Evolutionary conservation across 2,329 filamentous ascomycete genomes (phyloP).

Genomic region (Colletotrichum higginsianum): DNA sequence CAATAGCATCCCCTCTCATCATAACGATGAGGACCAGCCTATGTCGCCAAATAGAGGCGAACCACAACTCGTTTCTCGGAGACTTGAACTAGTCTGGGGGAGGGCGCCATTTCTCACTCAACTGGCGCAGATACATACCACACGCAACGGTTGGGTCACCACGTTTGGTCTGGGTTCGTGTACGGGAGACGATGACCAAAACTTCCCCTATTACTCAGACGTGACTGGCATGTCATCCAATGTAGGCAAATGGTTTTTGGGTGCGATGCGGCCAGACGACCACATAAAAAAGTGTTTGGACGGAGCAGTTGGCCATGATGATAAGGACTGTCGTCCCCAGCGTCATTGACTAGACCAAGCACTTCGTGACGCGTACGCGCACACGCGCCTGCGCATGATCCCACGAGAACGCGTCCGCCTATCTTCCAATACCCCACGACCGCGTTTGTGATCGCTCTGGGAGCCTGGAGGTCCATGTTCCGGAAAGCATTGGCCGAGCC

Average conservation of each 20-base stretch:
- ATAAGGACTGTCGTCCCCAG: background rate
- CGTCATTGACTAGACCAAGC: background rate
- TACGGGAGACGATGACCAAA: background rate
- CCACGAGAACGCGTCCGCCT: background rate
- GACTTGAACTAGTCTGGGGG: background rate
- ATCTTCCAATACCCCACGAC: background rate
- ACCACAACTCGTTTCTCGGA: background rate
- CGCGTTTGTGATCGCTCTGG: background rate
- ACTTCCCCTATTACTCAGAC: too few species aligned
- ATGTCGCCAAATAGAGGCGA: background rate
- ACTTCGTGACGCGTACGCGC: background rate
- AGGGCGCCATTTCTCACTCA: background rate
- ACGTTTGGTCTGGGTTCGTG: background rate
- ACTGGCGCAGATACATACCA: too few species aligned
- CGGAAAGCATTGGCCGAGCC: constrained; percentile 23
- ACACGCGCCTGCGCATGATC: background rate
- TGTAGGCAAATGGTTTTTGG: too few species aligned
- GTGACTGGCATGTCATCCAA: too few species aligned
- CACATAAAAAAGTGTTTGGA: too few species aligned
- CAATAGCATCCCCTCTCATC: too few species aligned
- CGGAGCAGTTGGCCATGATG: background rate
- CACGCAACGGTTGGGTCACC: background rate
- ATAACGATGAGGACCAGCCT: background rate
- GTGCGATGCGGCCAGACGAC: too few species aligned
- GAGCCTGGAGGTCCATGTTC: background rate